These are phyloP conservation scores for Austroboletus novae-zelandiae DNA, from an alignment of 1,284 basidiomycete genomes.

Conservation along the genomic window DNA sequence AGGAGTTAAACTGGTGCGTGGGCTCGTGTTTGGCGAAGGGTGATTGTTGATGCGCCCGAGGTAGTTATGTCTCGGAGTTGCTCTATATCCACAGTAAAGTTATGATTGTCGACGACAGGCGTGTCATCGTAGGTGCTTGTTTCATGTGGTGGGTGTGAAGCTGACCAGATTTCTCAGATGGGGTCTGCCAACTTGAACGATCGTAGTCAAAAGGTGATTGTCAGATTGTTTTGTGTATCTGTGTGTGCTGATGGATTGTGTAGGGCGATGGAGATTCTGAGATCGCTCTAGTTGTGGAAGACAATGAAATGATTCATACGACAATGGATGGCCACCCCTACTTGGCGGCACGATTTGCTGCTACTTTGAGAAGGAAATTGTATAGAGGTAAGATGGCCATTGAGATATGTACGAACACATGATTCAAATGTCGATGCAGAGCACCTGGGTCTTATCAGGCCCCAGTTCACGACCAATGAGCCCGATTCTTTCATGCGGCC, in stretches of 20 bases:
- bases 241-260: constrained; percentile 9
- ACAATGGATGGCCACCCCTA: constrained; percentile 78
- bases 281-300: constrained; percentile 89
- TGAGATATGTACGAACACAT: not conserved
- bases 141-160: not conserved
- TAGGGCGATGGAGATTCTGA: constrained; percentile 91
- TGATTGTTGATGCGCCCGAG: constrained; percentile 2
- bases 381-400: constrained; percentile 54
- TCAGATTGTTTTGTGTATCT: not conserved
- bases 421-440: constrained; percentile 47
- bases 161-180: constrained; percentile 48
- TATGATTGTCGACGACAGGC: constrained; percentile 91
- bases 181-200: constrained; percentile 91
- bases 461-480: constrained; percentile 51
- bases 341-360: constrained; percentile 71
- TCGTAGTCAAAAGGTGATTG: constrained; percentile 66
- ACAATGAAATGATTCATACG: constrained; percentile 73
- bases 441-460: constrained; percentile 80
- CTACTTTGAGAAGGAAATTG: constrained; percentile 73
- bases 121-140: constrained; percentile 68
- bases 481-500: constrained; percentile 70
- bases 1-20: constrained; percentile 75
- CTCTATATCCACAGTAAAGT: constrained; percentile 81
- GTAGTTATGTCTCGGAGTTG: constrained; percentile 78
- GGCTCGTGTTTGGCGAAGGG: constrained; percentile 5